Conservation (phyloP, 306 rosid species). For the Citrullus mucosospermus region DNA sequence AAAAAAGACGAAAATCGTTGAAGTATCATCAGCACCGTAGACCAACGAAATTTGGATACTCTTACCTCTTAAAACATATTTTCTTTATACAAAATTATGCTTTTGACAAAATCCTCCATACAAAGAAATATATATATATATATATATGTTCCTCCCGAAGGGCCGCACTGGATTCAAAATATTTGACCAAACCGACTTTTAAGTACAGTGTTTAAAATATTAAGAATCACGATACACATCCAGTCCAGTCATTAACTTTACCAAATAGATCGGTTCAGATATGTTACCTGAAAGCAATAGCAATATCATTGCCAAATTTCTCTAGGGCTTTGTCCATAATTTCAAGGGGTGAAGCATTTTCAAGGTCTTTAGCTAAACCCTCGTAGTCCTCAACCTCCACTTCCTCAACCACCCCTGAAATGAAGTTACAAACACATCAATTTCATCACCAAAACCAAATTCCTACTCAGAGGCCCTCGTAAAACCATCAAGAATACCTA, state of each 20-base stretch:
- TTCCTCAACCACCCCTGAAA: slow-evolving; percentile 48
- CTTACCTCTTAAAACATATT: neutral
- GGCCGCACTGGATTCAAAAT: neutral
- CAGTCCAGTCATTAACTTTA: neutral
- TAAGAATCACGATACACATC: neutral
- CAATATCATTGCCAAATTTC: slow-evolving; percentile 65
- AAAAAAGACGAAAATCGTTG: neutral
- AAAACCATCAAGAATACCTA: neutral
- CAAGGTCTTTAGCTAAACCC: slow-evolving; percentile 39
- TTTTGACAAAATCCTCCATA: neutral
- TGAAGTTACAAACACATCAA: neutral
- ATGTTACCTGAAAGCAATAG: slow-evolving; percentile 76
- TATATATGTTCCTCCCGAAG: neutral
- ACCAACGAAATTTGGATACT: neutral
- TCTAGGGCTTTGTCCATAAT: slow-evolving; percentile 71
- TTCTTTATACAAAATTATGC: neutral
- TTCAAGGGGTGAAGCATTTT: slow-evolving; percentile 68
- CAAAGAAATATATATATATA: neutral
- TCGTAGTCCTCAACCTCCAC: slow-evolving; percentile 33
- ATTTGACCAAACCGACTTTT: neutral
- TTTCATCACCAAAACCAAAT: neutral
- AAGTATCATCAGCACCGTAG: neutral
- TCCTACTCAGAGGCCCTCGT: neutral
- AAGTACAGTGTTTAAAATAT: neutral
- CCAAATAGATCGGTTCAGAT: neutral